Base-by-base conservation (phyloP, 768 basidiomycete species). In the Pholiota conissans region DNA sequence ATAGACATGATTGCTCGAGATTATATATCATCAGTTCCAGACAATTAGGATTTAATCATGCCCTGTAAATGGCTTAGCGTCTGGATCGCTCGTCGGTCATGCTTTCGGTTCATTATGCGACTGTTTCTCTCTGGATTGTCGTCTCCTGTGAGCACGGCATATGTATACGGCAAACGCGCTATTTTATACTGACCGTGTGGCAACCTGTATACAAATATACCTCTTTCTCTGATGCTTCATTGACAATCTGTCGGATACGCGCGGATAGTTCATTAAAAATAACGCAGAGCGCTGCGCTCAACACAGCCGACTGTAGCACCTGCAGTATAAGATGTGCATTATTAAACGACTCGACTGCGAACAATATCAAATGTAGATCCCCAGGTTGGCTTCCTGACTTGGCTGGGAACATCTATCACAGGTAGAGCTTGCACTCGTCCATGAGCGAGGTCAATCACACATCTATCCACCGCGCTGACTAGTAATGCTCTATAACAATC, bases 381-480 rank as follows among this genome's bases (percentile, higher is more conserved):
- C 22, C 24, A 24, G 9, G 20, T 45, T 24, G 42, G 37, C 37
- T 6, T 22, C 5, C 20, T 24, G 42, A 45, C 22, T 18, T 45
- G 20, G 42, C 42, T 45, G 42, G 42, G 42, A 45, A 45, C 49
- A 50, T 22, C 52, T 30, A 45, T 54, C 40, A 46, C 14, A 20
- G n/a, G n/a, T n/a, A n/a, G 14, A 30, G 20, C 10, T 45, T 32
- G 6, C 30, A n/a, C 27, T 30, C 34, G 9, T 34, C 9, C 27
- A 11, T 4, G 18, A 18, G 26, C 30, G 8, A 30, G 28, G 53
- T 46, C 53, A 54, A 54, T 47, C 53, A 54, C 14, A 1, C 14
- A 54, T 54, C 53, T 32, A 54, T 54, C 53, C 29, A 34, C 20
- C 42, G 53, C 42, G 53, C 53, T 45, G 42, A 45, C 24, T 45